phyloP scores from a whole-genome alignment of 2,329 filamentous ascomycete genomes.

The Stromatinia cepivora region DNA sequence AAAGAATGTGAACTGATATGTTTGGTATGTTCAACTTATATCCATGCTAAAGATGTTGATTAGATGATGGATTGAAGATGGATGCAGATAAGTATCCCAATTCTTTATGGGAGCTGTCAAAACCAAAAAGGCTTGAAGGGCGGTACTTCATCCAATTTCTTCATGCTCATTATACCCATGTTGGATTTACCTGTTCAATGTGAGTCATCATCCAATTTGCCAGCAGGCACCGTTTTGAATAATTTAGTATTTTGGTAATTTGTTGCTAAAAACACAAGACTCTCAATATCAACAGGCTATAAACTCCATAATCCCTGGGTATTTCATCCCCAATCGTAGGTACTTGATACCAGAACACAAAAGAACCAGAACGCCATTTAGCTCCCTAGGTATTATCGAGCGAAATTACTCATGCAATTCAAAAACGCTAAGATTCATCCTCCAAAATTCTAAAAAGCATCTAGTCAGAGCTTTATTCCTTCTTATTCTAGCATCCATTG shows the following conservation, averaged over 20 bases:
- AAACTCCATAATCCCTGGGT: background rate
- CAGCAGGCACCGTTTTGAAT: background rate
- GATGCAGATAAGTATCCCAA: too few relatives aligned
- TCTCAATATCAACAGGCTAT: background rate
- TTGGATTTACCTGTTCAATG: too few relatives aligned
- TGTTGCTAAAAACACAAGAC: background rate
- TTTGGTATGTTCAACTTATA: background rate
- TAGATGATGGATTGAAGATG: too few relatives aligned
- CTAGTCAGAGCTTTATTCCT: too few relatives aligned
- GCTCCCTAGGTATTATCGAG: too few relatives aligned
- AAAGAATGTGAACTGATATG: background rate
- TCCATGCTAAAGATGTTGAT: too few relatives aligned
- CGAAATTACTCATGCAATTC: background rate
- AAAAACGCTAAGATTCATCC: background rate
- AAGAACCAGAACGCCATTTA: too few relatives aligned
- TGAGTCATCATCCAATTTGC: background rate
- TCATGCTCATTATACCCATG: background rate
- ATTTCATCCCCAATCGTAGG: too few relatives aligned
- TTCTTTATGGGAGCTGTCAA: background rate
- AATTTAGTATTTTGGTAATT: background rate
- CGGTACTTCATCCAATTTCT: background rate
- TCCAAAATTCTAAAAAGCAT: background rate
- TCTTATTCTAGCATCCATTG: rapidly evolving
- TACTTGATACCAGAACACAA: background rate
- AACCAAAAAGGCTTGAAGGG: too few relatives aligned